Percentiles rank a stretch among this genome's conserved stretches.
Conservation (phyloP, 225 moss, liverwort and hornwort species). For the Pleurozium schreberi region DNA sequence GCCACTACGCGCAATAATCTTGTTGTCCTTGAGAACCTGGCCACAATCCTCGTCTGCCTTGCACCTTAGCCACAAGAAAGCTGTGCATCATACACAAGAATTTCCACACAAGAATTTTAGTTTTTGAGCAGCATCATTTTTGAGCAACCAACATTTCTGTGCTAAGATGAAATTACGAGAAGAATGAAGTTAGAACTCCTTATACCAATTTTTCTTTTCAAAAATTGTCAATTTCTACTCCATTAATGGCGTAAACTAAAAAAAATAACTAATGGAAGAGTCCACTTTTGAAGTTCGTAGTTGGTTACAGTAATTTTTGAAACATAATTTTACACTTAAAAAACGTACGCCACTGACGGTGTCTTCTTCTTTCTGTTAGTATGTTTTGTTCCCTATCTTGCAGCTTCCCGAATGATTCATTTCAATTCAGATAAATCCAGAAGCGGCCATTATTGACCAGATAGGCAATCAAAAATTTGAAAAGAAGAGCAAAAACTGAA, state of each 20-base stretch:
- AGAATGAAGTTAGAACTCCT: too few species aligned
- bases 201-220: not conserved
- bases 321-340: not conserved
- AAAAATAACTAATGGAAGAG: not conserved
- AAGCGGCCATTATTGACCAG: not conserved
- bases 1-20: slow-evolving; percentile 27
- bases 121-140: not conserved
- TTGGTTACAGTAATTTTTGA: not conserved
- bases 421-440: not conserved
- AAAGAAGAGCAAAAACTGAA: not conserved
- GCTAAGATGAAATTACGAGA: not conserved
- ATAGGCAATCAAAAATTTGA: not conserved
- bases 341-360: not conserved
- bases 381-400: not conserved
- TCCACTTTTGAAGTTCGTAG: not conserved
- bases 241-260: not conserved
- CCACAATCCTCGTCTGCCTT: slow-evolving; percentile 30
- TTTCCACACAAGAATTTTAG: not conserved
- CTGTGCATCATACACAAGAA: not conserved
- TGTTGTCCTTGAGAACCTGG: slow-evolving; percentile 23
- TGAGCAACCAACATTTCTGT: too few species aligned
- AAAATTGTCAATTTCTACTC: not conserved
- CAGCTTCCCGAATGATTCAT: not conserved
- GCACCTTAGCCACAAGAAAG: slow-evolving; percentile 45
- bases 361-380: not conserved